Evolutionary conservation across 495 filamentous ascomycete species (phyloP).

Genomic region (Penicillium psychrofluorescens): DNA sequence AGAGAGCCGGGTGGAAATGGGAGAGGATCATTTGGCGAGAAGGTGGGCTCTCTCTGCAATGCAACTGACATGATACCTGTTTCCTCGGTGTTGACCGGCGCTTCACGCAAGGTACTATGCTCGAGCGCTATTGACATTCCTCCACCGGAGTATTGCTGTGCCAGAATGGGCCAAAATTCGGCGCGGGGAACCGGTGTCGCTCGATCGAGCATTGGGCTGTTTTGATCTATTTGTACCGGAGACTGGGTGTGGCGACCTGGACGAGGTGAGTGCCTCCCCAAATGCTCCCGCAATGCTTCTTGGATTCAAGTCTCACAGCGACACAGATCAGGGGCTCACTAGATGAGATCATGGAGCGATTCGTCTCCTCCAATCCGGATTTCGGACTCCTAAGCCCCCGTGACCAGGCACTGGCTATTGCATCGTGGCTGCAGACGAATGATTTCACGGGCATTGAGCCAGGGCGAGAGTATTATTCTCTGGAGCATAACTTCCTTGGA

Average conservation of each 20-base stretch:
- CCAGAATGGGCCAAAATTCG: constrained; percentile 61
- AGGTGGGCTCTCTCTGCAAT: constrained; percentile 44
- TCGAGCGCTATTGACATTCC: constrained; percentile 59
- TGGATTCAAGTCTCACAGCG: constrained; percentile 3
- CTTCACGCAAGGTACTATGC: constrained; percentile 58
- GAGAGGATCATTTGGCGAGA: constrained; percentile 73
- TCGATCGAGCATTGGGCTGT: constrained; percentile 69
- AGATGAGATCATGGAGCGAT: constrained; percentile 50
- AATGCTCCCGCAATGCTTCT: neutral
- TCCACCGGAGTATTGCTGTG: constrained; percentile 77
- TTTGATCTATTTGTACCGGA: constrained; percentile 85
- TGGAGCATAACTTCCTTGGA: constrained; percentile 82
- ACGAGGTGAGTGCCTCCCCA: constrained; percentile 66
- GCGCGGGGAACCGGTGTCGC: constrained; percentile 42
- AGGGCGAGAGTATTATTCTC: constrained; percentile 60
- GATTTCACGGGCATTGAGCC: constrained; percentile 61
- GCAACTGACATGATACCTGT: neutral
- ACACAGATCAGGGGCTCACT: constrained; percentile 52
- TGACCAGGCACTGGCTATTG: constrained; percentile 58
- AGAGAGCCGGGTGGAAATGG: constrained; percentile 51
- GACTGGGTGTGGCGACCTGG: constrained; percentile 60
- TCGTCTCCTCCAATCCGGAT: constrained; percentile 42
- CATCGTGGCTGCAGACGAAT: constrained; percentile 55
- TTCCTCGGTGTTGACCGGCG: constrained; percentile 6
- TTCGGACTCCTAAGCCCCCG: constrained; percentile 49